Evolutionary conservation across 225 moss, liverwort and hornwort species (phyloP).

Genomic region (Sphagnum tenellum): DNA sequence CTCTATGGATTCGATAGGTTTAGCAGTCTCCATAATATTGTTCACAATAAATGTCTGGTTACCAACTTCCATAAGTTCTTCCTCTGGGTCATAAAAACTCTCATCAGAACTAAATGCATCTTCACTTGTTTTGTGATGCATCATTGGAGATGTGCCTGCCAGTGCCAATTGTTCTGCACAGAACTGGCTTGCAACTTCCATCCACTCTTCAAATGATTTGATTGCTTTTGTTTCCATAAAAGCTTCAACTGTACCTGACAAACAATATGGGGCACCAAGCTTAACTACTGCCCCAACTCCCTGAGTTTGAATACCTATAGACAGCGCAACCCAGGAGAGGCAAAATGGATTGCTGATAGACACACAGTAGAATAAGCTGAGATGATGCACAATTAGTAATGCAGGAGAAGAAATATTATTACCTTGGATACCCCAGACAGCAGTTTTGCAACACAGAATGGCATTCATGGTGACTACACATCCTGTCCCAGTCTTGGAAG

Average conservation of each 20-base stretch:
- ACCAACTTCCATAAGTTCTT: slow-evolving; percentile 22
- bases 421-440: too few species aligned
- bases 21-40: slow-evolving; percentile 14
- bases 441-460: too few species aligned
- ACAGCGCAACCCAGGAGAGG: neutral
- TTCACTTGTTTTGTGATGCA: slow-evolving; percentile 1
- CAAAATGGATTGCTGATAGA: too few species aligned
- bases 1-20: slow-evolving; percentile 15
- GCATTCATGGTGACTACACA: too few species aligned
- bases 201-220: slow-evolving; percentile 43
- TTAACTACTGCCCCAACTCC: too few species aligned
- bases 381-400: too few species aligned
- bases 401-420: too few species aligned
- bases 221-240: slow-evolving; percentile 46
- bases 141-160: slow-evolving; percentile 15
- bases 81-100: slow-evolving; percentile 40
- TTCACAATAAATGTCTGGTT: slow-evolving; percentile 15
- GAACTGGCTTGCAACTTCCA: slow-evolving; percentile 29
- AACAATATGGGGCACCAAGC: too few species aligned
- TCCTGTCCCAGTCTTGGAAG: too few species aligned
- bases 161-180: slow-evolving; percentile 37
- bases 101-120: slow-evolving; percentile 27
- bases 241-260: slow-evolving; percentile 35
- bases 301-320: neutral
- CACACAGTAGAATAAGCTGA: too few species aligned